Evolutionary conservation across 202 grass and related monocot genomes (phyloP).

Genomic region (Carex arenaria): DNA sequence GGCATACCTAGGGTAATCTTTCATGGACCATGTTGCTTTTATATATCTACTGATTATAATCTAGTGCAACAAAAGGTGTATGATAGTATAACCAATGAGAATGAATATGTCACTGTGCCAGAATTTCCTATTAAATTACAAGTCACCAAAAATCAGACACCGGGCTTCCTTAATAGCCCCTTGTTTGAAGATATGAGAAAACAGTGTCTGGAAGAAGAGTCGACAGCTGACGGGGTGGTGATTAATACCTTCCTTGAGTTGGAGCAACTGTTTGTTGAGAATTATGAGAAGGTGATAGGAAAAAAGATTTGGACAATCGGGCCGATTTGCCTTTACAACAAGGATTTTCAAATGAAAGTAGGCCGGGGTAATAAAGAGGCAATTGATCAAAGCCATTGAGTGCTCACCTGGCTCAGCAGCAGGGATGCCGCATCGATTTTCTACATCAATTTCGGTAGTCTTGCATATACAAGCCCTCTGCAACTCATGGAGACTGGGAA

Average conservation of each 20-base stretch:
- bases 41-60: too few relatives aligned
- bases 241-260: conserved; percentile 37
- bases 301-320: conserved; percentile 41
- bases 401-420: conserved; percentile 37
- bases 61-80: too few relatives aligned
- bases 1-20: too few relatives aligned
- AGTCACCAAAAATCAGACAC: too few relatives aligned
- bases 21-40: too few relatives aligned
- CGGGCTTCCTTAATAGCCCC: too few relatives aligned
- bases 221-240: conserved; percentile 35
- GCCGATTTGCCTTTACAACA: conserved; percentile 29
- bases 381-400: neutral
- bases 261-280: conserved; percentile 31
- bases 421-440: conserved; percentile 23
- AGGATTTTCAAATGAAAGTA: conserved; percentile 12
- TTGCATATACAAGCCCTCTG: neutral
- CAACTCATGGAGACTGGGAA: conserved; percentile 38
- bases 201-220: conserved; percentile 28
- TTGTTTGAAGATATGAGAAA: neutral
- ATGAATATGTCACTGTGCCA: too few relatives aligned
- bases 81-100: too few relatives aligned
- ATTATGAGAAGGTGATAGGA: conserved; percentile 27
- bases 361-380: conserved; percentile 19
- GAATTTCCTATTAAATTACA: too few relatives aligned
- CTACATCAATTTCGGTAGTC: conserved; percentile 51